Conservation (phyloP, 257 asterid genomes). For the Voacanga thouarsii region DNA sequence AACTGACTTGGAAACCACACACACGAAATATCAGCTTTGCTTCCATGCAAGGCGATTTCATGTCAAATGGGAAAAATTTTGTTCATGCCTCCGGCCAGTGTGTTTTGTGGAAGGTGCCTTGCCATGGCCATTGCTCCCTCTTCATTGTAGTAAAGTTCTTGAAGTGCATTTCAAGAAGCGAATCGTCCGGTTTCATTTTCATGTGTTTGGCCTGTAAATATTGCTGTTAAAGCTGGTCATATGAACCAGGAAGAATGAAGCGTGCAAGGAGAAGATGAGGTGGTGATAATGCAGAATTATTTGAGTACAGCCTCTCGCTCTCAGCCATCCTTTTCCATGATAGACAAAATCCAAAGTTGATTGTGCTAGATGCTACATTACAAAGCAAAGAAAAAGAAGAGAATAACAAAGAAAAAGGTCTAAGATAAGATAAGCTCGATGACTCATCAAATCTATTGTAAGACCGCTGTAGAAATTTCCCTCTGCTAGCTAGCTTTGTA, state of each 20-base stretch:
- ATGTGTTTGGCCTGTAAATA: too few relatives aligned
- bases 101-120: too few relatives aligned
- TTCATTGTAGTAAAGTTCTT: too few relatives aligned
- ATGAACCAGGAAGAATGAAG: too few relatives aligned
- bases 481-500: background rate
- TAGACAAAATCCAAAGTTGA: slow-evolving; percentile 6
- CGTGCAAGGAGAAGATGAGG: background rate
- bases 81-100: too few relatives aligned
- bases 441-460: slow-evolving; percentile 4
- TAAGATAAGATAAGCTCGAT: slow-evolving; percentile 16
- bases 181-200: too few relatives aligned
- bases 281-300: background rate
- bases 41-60: background rate
- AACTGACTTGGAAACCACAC: slow-evolving; percentile 18
- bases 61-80: too few relatives aligned
- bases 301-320: background rate
- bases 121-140: too few relatives aligned
- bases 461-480: background rate
- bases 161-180: too few relatives aligned
- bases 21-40: background rate
- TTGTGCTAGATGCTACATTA: slow-evolving; percentile 15
- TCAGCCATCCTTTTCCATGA: slow-evolving; percentile 15
- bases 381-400: background rate
- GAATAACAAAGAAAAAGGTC: background rate
- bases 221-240: too few relatives aligned